Conservation (phyloP, 2,329 filamentous ascomycete genomes). For the Xylaria sp. region DNA sequence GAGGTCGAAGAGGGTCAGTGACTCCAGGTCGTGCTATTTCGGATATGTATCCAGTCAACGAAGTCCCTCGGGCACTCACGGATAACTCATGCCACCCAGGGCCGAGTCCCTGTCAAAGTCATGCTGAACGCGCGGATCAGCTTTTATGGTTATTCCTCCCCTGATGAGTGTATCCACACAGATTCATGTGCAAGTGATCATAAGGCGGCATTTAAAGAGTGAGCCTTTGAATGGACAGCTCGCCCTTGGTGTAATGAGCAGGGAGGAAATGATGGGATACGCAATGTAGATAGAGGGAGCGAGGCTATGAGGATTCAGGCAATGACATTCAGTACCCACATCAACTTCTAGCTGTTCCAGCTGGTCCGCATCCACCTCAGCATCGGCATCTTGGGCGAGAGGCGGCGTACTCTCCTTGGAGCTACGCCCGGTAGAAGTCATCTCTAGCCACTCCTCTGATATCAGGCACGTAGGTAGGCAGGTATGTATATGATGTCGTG, state of each 20-base stretch:
- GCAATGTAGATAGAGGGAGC: background rate
- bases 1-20: constrained; percentile 1
- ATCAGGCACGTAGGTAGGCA: background rate
- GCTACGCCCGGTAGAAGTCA: background rate
- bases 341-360: constrained; percentile 18
- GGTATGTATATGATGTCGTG: background rate
- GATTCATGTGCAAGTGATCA: background rate
- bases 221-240: background rate
- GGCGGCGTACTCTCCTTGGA: background rate
- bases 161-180: too few species aligned
- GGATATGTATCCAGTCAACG: background rate
- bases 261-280: background rate
- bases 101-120: constrained; percentile 30
- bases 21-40: background rate
- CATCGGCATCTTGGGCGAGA: background rate
- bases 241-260: background rate
- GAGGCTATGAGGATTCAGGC: background rate
- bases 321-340: constrained; percentile 10
- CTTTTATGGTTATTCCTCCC: background rate
- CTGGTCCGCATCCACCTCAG: constrained; percentile 5
- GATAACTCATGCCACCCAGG: constrained; percentile 27
- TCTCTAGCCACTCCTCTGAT: background rate
- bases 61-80: constrained; percentile 16
- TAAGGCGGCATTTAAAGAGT: background rate
- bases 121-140: constrained; percentile 9